phyloP scores from a whole-genome alignment of 352 stramenopile genomes.

The Saprolegnia parasitica region DNA sequence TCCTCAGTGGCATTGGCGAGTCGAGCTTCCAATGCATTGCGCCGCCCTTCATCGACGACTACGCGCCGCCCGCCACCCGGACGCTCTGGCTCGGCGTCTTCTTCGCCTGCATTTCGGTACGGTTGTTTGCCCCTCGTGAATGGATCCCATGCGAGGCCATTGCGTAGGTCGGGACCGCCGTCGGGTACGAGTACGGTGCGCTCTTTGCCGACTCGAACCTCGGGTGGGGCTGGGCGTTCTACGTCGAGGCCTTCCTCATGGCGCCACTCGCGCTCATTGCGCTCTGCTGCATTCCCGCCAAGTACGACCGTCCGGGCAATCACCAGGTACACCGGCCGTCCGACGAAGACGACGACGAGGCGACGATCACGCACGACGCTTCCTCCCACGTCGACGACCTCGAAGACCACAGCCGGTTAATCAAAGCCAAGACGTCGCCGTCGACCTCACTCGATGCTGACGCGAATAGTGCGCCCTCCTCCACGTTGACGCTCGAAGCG shows the following conservation, averaged over 20 bases:
- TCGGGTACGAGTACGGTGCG: constrained; percentile 90
- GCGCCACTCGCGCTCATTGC: constrained; percentile 58
- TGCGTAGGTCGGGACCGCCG: constrained; percentile 59
- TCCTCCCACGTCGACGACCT: constrained; percentile 12
- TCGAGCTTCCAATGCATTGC: constrained; percentile 91
- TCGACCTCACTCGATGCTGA: neutral
- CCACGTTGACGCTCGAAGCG: constrained; percentile 4
- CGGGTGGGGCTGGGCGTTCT: constrained; percentile 84
- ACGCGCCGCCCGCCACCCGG: constrained; percentile 55
- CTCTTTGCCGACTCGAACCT: constrained; percentile 48
- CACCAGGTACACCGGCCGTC: neutral
- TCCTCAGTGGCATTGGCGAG: constrained; percentile 87
- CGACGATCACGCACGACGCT: constrained; percentile 9
- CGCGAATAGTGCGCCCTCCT: neutral
- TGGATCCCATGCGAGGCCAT: neutral
- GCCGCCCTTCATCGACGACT: constrained; percentile 90
- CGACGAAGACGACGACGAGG: constrained; percentile 7
- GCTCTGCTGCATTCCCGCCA: constrained; percentile 51
- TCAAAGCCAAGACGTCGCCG: constrained; percentile 17
- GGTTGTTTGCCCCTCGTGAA: neutral
- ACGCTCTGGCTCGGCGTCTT: constrained; percentile 91
- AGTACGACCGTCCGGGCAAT: constrained; percentile 39
- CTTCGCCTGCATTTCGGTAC: constrained; percentile 84
- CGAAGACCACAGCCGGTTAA: constrained; percentile 19
- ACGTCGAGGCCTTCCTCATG: constrained; percentile 83